Evolutionary conservation across 108 stramenopile species (phyloP).

Genomic region (Skeletonema grethae): DNA sequence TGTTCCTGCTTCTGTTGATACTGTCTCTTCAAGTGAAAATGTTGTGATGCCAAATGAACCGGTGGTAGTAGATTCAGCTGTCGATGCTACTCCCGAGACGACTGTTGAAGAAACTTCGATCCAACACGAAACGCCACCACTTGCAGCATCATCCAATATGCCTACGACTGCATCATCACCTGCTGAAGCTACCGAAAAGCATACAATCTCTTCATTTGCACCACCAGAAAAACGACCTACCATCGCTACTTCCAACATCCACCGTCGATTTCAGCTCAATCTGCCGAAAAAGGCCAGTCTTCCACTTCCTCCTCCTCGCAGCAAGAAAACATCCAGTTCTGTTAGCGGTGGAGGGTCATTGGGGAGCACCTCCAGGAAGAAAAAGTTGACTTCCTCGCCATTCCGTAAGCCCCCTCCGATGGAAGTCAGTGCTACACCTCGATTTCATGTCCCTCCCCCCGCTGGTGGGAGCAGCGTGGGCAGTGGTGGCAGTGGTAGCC

Average conservation of each 20-base stretch:
- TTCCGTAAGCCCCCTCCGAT: conserved; percentile 26
- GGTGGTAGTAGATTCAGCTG: background rate
- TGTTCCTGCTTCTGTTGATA: background rate
- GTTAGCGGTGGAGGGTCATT: background rate
- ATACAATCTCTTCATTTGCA: background rate
- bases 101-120: conserved; percentile 4
- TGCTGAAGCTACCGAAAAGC: conserved; percentile 1
- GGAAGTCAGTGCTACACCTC: conserved; percentile 11
- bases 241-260: background rate
- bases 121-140: background rate
- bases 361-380: background rate
- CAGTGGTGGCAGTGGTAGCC: background rate
- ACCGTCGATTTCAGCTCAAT: background rate
- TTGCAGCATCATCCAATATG: background rate
- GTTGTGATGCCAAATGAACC: background rate
- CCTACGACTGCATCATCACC: background rate
- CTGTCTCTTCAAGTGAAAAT: background rate
- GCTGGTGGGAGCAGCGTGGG: background rate
- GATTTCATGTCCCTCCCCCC: conserved; percentile 9
- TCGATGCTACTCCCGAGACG: conserved; percentile 1
- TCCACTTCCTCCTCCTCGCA: background rate
- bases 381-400: background rate
- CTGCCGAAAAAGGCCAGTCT: background rate
- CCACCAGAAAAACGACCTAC: background rate
- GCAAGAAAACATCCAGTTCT: background rate